These are phyloP conservation scores for Graphilbum ipis-grandicollis DNA, from an alignment of 2,329 filamentous ascomycete species.

Conservation along the genomic window DNA sequence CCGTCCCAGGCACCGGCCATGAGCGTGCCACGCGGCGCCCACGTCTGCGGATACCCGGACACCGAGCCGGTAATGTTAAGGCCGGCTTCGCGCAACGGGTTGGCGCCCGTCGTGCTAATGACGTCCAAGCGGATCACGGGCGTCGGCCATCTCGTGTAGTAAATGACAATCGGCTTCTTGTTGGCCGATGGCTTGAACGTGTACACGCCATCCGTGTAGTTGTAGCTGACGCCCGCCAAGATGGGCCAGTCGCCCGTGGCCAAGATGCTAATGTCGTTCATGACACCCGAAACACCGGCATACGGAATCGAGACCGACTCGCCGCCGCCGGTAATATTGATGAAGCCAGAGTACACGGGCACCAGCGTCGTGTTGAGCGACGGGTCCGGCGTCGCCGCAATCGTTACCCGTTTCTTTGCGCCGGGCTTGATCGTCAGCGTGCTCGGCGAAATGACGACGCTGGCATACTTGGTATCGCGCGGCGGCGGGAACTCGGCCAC, in stretches of 20 bases:
- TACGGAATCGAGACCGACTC: neutral
- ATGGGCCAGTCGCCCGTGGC: conserved; percentile 20
- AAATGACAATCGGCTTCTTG: too few species aligned
- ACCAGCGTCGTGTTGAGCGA: conserved; percentile 19
- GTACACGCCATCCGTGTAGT: too few species aligned
- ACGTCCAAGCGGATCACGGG: too few species aligned
- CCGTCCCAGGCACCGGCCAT: conserved; percentile 23
- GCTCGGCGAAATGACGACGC: conserved; percentile 19
- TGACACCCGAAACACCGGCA: neutral
- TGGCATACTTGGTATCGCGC: neutral
- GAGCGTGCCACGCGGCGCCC: conserved; percentile 16
- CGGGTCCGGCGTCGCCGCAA: conserved; percentile 23
- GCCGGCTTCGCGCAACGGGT: conserved; percentile 16
- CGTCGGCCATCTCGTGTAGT: too few species aligned
- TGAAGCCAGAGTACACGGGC: conserved; percentile 29
- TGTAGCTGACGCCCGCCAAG: conserved; percentile 12
- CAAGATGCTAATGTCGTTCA: conserved; percentile 4
- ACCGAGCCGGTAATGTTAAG: conserved; percentile 24
- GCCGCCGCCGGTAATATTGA: conserved; percentile 20
- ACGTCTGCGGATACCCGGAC: conserved; percentile 21
- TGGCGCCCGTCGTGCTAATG: too few species aligned
- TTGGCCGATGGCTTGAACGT: too few species aligned
- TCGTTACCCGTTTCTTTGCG: conserved; percentile 24
- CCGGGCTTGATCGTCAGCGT: conserved; percentile 23
- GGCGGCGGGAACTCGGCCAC: neutral